Conservation (phyloP, 2,329 filamentous ascomycete genomes). For the Exophiala oligosperma region DNA sequence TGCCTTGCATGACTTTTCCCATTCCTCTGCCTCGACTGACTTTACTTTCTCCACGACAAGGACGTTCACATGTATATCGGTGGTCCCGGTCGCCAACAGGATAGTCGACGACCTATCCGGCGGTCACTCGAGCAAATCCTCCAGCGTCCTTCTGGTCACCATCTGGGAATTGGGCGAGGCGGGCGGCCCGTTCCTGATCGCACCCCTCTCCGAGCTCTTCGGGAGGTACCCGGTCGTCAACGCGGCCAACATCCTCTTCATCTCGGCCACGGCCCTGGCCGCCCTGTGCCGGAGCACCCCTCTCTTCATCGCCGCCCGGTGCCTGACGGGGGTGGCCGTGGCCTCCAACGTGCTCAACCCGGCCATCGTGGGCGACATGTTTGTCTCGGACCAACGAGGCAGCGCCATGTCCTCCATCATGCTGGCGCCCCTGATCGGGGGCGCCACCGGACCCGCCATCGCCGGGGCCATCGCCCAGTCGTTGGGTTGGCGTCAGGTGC, state of each 20-base stretch:
- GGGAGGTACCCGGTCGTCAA: constrained; percentile 42
- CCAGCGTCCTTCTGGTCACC: constrained; percentile 52
- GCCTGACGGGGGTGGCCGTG: constrained; percentile 47
- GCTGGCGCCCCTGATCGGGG: constrained; percentile 55
- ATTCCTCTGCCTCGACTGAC: no score
- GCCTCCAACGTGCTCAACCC: constrained; percentile 60
- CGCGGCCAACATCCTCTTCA: constrained; percentile 46
- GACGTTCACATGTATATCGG: constrained; percentile 59
- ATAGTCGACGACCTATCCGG: constrained; percentile 49
- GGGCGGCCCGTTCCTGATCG: constrained; percentile 46
- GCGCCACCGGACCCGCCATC: constrained; percentile 29
- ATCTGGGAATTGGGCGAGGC: constrained; percentile 53
- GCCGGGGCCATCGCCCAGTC: constrained; percentile 27
- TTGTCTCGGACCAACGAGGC: constrained; percentile 57
- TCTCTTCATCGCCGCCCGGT: constrained; percentile 44
- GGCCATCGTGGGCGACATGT: constrained; percentile 65
- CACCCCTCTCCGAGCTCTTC: constrained; percentile 46
- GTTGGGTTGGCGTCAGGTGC: constrained; percentile 28
- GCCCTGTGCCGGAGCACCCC: constrained; percentile 39
- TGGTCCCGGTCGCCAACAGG: constrained; percentile 54
- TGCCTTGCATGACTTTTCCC: background rate
- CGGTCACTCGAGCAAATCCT: constrained; percentile 45
- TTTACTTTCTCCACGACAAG: constrained; percentile 33
- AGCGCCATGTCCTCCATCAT: constrained; percentile 59
- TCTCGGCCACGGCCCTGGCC: constrained; percentile 42